These are phyloP conservation scores for Citrus reticulata DNA, from an alignment of 345 rosid species.

Conservation along the genomic window DNA sequence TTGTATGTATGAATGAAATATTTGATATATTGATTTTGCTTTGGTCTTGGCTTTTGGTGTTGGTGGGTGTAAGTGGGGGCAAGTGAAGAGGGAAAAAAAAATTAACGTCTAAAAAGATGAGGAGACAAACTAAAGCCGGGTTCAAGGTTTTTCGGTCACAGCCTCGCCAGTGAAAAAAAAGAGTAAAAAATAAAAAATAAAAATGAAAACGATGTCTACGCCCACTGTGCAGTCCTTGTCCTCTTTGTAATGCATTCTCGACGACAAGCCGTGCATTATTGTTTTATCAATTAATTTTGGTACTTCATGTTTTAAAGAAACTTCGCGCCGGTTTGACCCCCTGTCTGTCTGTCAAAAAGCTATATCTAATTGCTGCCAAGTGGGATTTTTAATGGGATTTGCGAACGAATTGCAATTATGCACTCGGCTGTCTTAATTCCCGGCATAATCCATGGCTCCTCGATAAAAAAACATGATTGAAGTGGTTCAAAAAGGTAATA, in stretches of 20 bases:
- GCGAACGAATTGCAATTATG: not conserved
- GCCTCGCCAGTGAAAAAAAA: not conserved
- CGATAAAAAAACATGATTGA: not conserved
- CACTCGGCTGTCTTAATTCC: slow-evolving; percentile 10
- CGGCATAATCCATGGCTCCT: slow-evolving; percentile 19
- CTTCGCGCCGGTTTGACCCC: not conserved
- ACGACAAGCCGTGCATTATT: not conserved
- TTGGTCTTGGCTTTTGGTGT: slow-evolving; percentile 11
- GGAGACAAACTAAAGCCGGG: not conserved
- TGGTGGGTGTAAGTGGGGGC: slow-evolving; percentile 4
- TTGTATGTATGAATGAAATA: not conserved
- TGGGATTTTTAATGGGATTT: not conserved
- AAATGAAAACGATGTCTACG: no score
- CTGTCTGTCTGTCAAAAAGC: not conserved
- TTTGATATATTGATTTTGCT: no score
- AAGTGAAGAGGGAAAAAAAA: not conserved
- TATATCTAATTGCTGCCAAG: not conserved
- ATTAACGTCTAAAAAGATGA: not conserved
- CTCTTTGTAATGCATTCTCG: slow-evolving; percentile 1
- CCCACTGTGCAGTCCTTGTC: slow-evolving; percentile 18
- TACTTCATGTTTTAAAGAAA: not conserved
- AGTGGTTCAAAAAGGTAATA: no score
- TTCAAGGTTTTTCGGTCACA: not conserved
- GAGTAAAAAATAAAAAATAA: not conserved
- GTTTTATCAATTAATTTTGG: not conserved